These are phyloP conservation scores for Punica granatum DNA, from an alignment of 345 rosid genomes.

Conservation along the genomic window DNA sequence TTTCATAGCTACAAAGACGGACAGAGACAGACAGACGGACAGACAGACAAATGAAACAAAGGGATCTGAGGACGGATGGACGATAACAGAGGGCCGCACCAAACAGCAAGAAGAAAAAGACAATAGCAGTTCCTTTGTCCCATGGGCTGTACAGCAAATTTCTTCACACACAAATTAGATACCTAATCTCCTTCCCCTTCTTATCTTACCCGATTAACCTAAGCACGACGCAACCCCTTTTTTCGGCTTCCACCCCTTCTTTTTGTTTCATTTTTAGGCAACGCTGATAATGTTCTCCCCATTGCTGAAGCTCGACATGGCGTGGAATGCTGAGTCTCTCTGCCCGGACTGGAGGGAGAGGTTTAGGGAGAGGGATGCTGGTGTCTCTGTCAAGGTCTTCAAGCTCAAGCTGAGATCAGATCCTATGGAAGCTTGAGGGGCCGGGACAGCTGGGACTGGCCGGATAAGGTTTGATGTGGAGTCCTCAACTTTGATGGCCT, in stretches of 20 bases:
- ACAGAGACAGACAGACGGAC: neutral
- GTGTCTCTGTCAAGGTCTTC: constrained; percentile 14
- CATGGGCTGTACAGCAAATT: constrained; percentile 44
- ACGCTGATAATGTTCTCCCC: constrained; percentile 67
- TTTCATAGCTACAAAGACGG: neutral
- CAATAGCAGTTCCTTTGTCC: neutral
- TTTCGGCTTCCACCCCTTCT: neutral
- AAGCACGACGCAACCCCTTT: neutral
- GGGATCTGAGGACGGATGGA: neutral
- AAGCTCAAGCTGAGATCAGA: constrained; percentile 33
- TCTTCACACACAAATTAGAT: constrained; percentile 16
- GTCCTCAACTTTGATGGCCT: constrained; percentile 13
- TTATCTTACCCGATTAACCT: neutral
- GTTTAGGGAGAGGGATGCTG: constrained; percentile 49
- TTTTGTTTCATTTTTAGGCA: constrained; percentile 23
- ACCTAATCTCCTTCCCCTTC: constrained; percentile 11
- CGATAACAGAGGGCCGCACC: neutral
- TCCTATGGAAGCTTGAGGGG: constrained; percentile 16
- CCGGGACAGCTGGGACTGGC: constrained; percentile 22
- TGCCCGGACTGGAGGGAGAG: constrained; percentile 50
- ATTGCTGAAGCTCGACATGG: constrained; percentile 39
- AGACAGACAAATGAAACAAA: neutral
- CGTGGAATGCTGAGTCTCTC: constrained; percentile 41
- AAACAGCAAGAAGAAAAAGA: neutral
- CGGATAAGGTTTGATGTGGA: constrained; percentile 21